Base-by-base conservation (phyloP, 176 grass and related monocot genomes). In the Phragmites australis region DNA sequence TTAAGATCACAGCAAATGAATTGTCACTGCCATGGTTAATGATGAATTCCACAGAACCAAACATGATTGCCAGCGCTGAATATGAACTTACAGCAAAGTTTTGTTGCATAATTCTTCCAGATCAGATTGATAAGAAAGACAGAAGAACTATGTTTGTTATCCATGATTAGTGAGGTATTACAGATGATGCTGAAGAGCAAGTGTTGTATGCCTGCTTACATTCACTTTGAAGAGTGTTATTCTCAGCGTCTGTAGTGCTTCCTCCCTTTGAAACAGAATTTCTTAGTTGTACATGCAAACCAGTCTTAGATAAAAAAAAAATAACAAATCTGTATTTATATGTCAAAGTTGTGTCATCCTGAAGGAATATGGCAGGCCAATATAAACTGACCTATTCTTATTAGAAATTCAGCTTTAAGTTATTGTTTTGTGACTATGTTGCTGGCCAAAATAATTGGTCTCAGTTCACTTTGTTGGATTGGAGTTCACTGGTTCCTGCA, bases 1-100 rank as follows among this genome's bases (percentile, higher is more conserved):
- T 57, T 65, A 65, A 85, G 70, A 76, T 65, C 75, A 48, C 82
- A 85, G 72, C 45, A 71, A 85, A 76, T 54, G 31, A 86, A 72
- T 72, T 62, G 22, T 17, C 72, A 75, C 49, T 43, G 49, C 57
- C 47, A 74, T 64, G 47, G 70, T 32, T 89, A 62, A 81, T 81
- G n/a, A n/a, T n/a, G 63, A 76, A 64, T 46, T 69, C 52, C 22
- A 76, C 63, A 22, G 77, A 71, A 68, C 1, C 54, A 75, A 81
- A 64, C 41, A 72, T 82, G 57, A 70, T 65, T 50, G 41, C 18
- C 53, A 68, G 30, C 23, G 48, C 59, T 88, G 83, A 70, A 58
- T 21, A 31, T 72, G 70, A 54, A 57, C 30, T 37, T 48, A n/a
- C 29, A 57, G 17, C 34, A 37, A 37, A 37, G 34, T 32, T 43